Evolutionary conservation across 1,284 basidiomycete species (phyloP), one percentile per base, ranked within the genome.

Genomic region (Pulveroboletus ridleyi): DNA sequence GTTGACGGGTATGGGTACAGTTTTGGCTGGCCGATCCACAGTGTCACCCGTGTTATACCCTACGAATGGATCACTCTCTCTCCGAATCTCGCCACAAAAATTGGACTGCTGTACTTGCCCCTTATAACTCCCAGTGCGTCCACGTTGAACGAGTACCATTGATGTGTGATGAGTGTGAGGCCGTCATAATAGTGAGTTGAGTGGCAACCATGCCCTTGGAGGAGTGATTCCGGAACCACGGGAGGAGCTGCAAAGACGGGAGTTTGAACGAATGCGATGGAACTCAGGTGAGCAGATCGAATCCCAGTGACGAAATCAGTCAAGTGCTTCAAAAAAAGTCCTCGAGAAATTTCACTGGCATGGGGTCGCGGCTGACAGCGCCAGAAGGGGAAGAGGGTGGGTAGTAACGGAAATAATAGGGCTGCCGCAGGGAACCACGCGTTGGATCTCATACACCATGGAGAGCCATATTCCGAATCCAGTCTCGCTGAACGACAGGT

Each of bases 91-190:
- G 84, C 92, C 49, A 80, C 95, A 76, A 79, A 90, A 64, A 81
- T 79, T 70, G 82, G 89, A 78, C 76, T 88, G 72, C 84, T 84
- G 77, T 99, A 99, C 74, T 95, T 95, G 23, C 95, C 95, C 52
- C 97, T 83, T 52, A 99, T 79, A 13, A 99, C 78, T 2, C 97
- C 97, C 1, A 99, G 81, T 0, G 96, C 95, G 77, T 99, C 97
- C 4, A 95, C 96, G 72, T 99, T 99, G 85, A 97, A 95, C 94
- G 92, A 95, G 75, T 96, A 93, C 96, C 95, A 97, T 71, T 96
- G 94, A 42, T 92, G 84, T 46, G 92, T 94, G 41, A 94, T 81
- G 25, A 94, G 84, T 11, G 92, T 94, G 55, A 98, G 82, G 3
- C 97, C 97, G 73, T 99, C 97, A 76, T 99, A 99, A 77, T 95